Evolutionary conservation across 371 early-diverging fungal species (phyloP), one percentile per base, ranked within the genome.

Genomic region (Mortierella sp.): DNA sequence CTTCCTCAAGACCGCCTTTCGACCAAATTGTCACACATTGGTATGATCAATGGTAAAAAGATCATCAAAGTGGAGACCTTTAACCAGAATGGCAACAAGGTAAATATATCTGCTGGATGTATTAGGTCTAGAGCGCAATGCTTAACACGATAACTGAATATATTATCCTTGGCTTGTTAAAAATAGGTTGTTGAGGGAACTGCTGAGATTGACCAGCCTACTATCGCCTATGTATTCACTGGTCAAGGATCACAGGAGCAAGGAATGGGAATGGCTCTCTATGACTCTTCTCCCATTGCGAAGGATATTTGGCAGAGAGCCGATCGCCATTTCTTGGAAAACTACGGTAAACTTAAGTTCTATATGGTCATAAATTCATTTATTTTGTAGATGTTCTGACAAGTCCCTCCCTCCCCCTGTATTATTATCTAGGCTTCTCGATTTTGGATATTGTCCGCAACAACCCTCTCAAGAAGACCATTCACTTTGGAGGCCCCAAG

Each of bases 221-320:
- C 91, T 61, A 96, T 96, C 42, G 94, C 95, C 59, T 96, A 94
- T 74, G 95, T 96, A 29, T 98, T 98, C 84, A 96, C 97, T 60
- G 98, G 98, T 54, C 98, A 98, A 78, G 98, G 98, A 76, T 96
- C 98, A 63, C 98, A 98, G 83, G 94, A 95, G 82, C 89, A 85
- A 56, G 96, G 96, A 66, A 98, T 98, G 98, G 98, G 98, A 83
- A 97, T 97, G 98, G 93, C 92, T 35, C 88, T 98, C 57, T 98
- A 97, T 76, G 88, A 88, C 29, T 85, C 88, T 61, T 96, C 97
- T 15, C 86, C 90, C 61, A 91, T 96, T 65, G 97, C 98, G 49
- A 90, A 90, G 74, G 89, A 87, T 23, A 91, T 97, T 68, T 98
- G 98, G 98, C 96, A 98, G 77, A 89, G 92, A 64, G 98, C 98